Evolutionary conservation across 208 protist genomes (phyloP).

Genomic region (Leishmania lainsoni): DNA sequence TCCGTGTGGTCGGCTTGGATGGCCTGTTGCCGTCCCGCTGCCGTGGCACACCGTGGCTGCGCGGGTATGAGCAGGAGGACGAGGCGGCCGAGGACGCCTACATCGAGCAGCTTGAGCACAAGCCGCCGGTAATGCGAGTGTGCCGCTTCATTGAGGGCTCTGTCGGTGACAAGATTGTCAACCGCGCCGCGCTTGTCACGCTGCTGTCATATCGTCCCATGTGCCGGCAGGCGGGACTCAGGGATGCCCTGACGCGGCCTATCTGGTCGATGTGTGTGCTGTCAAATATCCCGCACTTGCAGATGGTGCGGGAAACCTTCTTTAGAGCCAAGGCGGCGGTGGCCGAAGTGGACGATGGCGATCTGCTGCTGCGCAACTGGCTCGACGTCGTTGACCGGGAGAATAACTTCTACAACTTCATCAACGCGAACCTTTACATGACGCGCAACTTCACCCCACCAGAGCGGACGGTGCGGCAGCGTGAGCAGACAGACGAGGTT

Average conservation of each 20-base stretch:
- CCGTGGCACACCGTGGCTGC: constrained; percentile 62
- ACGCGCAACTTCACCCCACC: constrained; percentile 42
- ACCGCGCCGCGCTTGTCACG: constrained; percentile 38
- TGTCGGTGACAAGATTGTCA: constrained; percentile 47
- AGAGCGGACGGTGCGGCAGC: constrained; percentile 37
- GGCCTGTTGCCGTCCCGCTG: constrained; percentile 36
- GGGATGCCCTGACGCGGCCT: constrained; percentile 43
- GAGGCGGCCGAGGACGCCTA: constrained; percentile 33
- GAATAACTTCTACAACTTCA: constrained; percentile 53
- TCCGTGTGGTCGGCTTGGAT: constrained; percentile 54
- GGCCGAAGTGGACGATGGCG: constrained; percentile 43
- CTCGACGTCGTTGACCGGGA: constrained; percentile 39
- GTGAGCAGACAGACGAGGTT: constrained; percentile 7
- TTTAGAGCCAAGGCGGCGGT: constrained; percentile 45
- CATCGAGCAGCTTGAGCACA: constrained; percentile 24
- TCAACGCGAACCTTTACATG: constrained; percentile 43
- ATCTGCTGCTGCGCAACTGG: constrained; percentile 37
- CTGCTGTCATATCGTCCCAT: constrained; percentile 39
- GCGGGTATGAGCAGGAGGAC: constrained; percentile 29
- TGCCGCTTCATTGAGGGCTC: constrained; percentile 54
- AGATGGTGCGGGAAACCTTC: constrained; percentile 55
- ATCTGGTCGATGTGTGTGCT: constrained; percentile 48
- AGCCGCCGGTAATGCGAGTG: constrained; percentile 48
- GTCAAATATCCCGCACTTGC: constrained; percentile 54
- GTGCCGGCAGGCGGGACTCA: constrained; percentile 41